Conservation (phyloP, 2,329 filamentous ascomycete genomes). For the Cladosporium sphaerospermum region DNA sequence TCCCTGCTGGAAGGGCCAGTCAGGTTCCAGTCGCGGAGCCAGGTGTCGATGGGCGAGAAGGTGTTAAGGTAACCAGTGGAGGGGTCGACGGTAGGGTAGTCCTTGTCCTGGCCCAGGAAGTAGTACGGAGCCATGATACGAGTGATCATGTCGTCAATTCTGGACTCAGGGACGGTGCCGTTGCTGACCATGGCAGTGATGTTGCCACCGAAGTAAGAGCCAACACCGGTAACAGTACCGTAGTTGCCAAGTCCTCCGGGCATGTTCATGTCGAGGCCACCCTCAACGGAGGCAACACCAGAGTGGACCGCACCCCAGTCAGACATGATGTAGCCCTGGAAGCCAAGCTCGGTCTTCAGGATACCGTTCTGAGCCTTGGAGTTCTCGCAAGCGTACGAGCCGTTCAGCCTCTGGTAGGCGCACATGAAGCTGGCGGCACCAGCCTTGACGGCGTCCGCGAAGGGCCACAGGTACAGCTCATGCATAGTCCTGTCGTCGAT, state of each 20-base stretch:
- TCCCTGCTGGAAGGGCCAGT: conserved; percentile 46
- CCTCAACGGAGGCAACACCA: conserved; percentile 53
- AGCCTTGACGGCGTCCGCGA: conserved; percentile 18
- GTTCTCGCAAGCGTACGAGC: conserved; percentile 56
- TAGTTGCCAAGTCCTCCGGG: conserved; percentile 16
- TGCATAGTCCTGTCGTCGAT: conserved; percentile 22
- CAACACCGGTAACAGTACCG: conserved; percentile 15
- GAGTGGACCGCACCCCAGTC: conserved; percentile 61
- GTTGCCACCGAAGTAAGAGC: conserved; percentile 20
- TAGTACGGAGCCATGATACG: conserved; percentile 48
- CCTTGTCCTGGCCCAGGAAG: conserved; percentile 15
- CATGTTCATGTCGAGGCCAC: conserved; percentile 54
- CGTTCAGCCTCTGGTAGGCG: conserved; percentile 49
- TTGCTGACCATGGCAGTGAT: conserved; percentile 47
- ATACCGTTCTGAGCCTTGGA: conserved; percentile 61
- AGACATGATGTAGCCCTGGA: conserved; percentile 58
- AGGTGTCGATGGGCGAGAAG: conserved; percentile 43
- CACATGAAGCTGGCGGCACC: conserved; percentile 25
- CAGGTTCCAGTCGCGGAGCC: conserved; percentile 45
- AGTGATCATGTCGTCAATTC: conserved; percentile 55
- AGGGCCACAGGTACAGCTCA: conserved; percentile 22
- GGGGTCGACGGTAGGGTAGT: conserved; percentile 37
- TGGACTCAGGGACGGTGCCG: conserved; percentile 44
- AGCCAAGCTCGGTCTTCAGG: conserved; percentile 65
- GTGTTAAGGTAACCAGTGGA: conserved; percentile 40